Evolutionary conservation across 306 rosid species (phyloP).

Genomic region (Glycyrrhiza uralensis): DNA sequence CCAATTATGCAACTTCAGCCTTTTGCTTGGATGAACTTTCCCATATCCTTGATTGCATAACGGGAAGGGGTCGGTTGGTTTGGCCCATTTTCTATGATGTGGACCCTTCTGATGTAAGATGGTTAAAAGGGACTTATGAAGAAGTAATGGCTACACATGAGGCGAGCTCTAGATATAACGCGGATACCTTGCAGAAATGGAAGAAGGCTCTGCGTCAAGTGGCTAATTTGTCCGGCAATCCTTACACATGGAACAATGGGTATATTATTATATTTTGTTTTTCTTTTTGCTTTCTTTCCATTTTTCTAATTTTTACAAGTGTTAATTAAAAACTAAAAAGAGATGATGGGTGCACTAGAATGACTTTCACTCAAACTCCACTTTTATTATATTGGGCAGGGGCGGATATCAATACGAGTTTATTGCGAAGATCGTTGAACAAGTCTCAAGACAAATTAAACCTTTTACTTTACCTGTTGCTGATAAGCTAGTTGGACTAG

Average conservation of each 20-base stretch:
- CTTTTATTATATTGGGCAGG: neutral
- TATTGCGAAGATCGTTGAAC: neutral
- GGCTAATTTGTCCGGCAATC: neutral
- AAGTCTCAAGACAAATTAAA: neutral
- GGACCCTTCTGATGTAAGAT: neutral
- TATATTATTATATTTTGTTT: neutral
- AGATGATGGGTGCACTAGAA: too few species aligned
- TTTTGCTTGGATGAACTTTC: neutral
- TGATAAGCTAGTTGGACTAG: neutral
- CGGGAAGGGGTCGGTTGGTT: neutral
- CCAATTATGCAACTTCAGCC: too few species aligned
- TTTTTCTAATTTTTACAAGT: neutral
- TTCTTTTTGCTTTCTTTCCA: neutral
- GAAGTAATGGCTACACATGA: neutral
- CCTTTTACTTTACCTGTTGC: neutral
- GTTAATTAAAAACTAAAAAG: too few species aligned
- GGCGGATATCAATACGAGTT: neutral
- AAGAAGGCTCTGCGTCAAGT: neutral
- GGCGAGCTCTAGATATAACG: neutral
- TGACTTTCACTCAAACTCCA: too few species aligned
- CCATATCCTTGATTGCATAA: neutral
- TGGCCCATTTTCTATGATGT: neutral
- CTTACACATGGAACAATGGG: neutral
- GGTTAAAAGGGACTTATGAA: neutral
- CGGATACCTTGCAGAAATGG: neutral